phyloP scores from a whole-genome alignment of 257 asterid genomes.

The Capsicum chinense region DNA sequence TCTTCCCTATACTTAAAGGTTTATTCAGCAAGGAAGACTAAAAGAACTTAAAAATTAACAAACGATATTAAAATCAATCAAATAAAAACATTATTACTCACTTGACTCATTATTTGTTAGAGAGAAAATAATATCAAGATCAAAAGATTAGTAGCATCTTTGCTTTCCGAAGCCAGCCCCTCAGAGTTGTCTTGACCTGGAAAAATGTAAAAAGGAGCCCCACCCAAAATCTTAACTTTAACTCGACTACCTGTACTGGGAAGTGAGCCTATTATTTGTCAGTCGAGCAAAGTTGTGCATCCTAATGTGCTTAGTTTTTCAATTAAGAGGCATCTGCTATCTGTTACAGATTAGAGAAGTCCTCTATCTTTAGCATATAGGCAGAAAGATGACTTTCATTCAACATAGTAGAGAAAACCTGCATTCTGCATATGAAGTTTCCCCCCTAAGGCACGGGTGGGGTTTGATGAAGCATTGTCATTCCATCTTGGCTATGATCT shows the following conservation, averaged over 20 bases:
- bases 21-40: too few species aligned
- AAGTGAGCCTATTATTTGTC: background rate
- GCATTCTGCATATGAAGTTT: background rate
- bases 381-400: background rate
- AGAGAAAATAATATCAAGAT: too few species aligned
- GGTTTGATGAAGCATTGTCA: background rate
- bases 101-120: too few species aligned
- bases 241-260: background rate
- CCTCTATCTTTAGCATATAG: background rate
- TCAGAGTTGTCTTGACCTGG: background rate
- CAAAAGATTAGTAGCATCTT: too few species aligned
- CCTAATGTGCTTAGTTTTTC: constrained; percentile 22
- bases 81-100: too few species aligned
- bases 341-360: background rate
- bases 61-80: too few species aligned
- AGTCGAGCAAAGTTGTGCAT: background rate
- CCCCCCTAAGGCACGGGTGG: background rate
- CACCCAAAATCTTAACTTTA: background rate
- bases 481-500: background rate
- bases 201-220: background rate
- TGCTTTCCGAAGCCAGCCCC: constrained; percentile 13
- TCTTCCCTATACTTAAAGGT: too few species aligned
- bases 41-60: too few species aligned
- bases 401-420: background rate
- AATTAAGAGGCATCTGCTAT: constrained; percentile 11